Percentiles rank a stretch among this genome's conserved stretches.
Conservation (phyloP, 352 stramenopile genomes). For the Pythium myriotylum region DNA sequence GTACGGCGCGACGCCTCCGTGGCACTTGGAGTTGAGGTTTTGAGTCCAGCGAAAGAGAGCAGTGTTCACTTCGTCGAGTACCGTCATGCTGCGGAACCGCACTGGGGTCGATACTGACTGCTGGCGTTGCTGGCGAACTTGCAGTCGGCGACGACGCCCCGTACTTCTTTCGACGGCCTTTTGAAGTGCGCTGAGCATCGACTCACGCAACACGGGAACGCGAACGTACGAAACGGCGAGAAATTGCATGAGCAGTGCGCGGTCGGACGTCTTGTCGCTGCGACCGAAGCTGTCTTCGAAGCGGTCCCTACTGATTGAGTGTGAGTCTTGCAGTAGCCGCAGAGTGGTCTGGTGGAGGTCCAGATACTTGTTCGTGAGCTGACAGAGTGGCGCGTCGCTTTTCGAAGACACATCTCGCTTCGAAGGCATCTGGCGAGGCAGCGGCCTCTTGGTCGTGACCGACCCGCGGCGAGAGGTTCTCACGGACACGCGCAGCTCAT, state of each 20-base stretch:
- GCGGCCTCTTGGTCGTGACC: conserved; percentile 5
- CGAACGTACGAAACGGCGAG: conserved; percentile 58
- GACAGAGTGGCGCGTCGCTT: conserved; percentile 39
- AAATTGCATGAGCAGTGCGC: conserved; percentile 41
- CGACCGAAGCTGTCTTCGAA: conserved; percentile 13
- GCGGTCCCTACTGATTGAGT: conserved; percentile 31
- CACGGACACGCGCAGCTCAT: conserved; percentile 19
- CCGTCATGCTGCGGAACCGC: conserved; percentile 36
- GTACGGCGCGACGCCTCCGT: conserved; percentile 42
- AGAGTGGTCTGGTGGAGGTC: conserved; percentile 67
- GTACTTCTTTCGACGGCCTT: conserved; percentile 27
- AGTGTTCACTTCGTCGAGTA: conserved; percentile 47
- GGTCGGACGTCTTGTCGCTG: conserved; percentile 12
- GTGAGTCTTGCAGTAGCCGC: conserved; percentile 44
- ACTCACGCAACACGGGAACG: conserved; percentile 49
- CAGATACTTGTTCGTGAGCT: conserved; percentile 53
- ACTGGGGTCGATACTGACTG: neutral
- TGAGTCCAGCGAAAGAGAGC: conserved; percentile 64
- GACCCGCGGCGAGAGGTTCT: conserved; percentile 35
- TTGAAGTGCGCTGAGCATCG: conserved; percentile 52
- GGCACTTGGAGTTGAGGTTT: conserved; percentile 53
- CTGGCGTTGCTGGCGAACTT: conserved; percentile 13
- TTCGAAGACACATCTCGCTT: conserved; percentile 27
- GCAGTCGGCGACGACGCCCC: conserved; percentile 5
- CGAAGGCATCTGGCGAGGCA: conserved; percentile 20